A percentile compares a stretch with the other conserved stretches of the same genome.
Conservation (phyloP, 148 eudicot species). For the Cornus kousa region DNA sequence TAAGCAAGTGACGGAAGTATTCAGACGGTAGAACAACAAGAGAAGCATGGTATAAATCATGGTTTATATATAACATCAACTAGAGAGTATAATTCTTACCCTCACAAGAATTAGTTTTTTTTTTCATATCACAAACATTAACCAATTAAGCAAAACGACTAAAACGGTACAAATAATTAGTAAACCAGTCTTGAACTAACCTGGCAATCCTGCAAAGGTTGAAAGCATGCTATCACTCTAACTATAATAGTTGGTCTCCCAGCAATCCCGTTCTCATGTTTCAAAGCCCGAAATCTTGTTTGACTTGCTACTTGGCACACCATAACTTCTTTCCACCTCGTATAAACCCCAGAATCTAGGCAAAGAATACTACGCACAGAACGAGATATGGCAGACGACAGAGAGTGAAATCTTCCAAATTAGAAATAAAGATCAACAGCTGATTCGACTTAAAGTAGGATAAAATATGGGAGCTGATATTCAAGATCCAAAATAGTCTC, state of each 20-base stretch:
- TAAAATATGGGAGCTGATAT: neutral
- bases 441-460: neutral
- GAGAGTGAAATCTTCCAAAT: conserved; percentile 5
- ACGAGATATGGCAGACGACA: neutral
- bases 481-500: too few species aligned
- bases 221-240: conserved; percentile 87
- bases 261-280: conserved; percentile 77
- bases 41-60: conserved; percentile 1
- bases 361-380: too few species aligned
- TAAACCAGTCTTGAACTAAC: conserved; percentile 25
- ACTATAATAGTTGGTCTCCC: conserved; percentile 79
- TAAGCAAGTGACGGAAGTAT: conserved; percentile 80
- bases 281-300: conserved; percentile 77
- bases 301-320: conserved; percentile 90
- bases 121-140: neutral
- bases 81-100: neutral
- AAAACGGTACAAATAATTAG: neutral
- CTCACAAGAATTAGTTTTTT: neutral
- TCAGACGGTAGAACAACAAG: conserved; percentile 60
- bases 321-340: conserved; percentile 67
- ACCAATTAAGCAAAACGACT: neutral
- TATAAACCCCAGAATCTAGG: conserved; percentile 7
- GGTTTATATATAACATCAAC: neutral
- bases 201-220: conserved; percentile 84
- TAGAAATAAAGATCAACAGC: conserved; percentile 14